Evolutionary conservation across 768 basidiomycete species (phyloP).

Genomic region (Lentinula guzmanii): DNA sequence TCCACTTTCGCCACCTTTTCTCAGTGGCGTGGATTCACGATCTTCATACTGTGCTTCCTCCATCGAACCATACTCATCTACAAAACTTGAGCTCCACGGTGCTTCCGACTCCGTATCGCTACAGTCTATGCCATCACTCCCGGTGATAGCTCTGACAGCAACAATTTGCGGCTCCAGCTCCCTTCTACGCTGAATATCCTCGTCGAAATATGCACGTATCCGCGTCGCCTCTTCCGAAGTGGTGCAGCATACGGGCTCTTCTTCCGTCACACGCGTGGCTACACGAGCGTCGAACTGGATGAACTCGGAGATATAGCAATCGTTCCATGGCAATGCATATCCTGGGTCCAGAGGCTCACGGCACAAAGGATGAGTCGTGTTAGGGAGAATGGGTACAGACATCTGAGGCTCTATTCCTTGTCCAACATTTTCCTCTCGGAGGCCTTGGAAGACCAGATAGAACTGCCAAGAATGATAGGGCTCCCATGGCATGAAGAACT

Average conservation of each 20-base stretch:
- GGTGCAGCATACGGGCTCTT: neutral
- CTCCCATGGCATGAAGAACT: neutral
- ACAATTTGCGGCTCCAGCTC: neutral
- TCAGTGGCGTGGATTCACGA: neutral
- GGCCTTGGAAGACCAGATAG: slow-evolving; percentile 6
- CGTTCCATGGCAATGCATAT: slow-evolving; percentile 9
- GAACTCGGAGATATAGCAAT: slow-evolving; percentile 7
- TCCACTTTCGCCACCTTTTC: neutral
- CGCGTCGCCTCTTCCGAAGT: neutral
- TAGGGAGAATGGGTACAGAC: slow-evolving; percentile 9
- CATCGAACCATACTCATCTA: neutral
- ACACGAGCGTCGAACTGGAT: neutral
- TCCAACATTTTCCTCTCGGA: neutral
- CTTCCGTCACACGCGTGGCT: neutral
- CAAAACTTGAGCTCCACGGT: neutral
- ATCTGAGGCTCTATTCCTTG: slow-evolving; percentile 6
- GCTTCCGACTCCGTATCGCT: neutral
- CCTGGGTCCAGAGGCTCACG: slow-evolving; percentile 3
- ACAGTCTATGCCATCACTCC: neutral
- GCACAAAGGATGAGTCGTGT: slow-evolving; percentile 4
- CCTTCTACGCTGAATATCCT: neutral
- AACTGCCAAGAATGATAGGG: slow-evolving; percentile 1
- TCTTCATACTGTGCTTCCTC: neutral
- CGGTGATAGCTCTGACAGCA: neutral
- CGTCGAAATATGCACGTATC: neutral